Base-by-base conservation (phyloP, 495 filamentous ascomycete genomes). In the Penicillium desertorum region DNA sequence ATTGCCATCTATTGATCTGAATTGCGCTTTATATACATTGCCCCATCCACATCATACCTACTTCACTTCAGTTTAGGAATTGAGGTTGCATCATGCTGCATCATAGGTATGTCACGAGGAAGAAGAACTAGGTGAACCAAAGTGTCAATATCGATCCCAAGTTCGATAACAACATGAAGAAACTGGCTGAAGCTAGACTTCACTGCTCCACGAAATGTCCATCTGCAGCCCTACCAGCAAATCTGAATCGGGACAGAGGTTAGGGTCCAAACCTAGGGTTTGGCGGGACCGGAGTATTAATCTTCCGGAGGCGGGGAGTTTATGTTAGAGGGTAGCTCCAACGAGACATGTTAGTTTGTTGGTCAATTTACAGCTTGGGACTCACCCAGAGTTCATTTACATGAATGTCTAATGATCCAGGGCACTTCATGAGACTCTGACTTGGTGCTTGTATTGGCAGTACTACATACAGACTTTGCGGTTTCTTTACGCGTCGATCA, bases 21-120 rank as follows among this genome's bases (percentile, higher is more conserved):
- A 19, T 14, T 22, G 22, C 6, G 4, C 30, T 47, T 55, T 55
- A 55, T 55, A 55, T 55, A 55, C n/a, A 39, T 39, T 7, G 9
- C 43, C 8, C 23, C 49, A 39, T 17, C 22, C 30, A 41, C 19
- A 41, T 41, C 30, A 58, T 41, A 54, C 5, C 32, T 45, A 25
- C 37, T 51, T 45, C 36, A 39, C 36, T 39, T 39, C 36, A 39
- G 2, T 7, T 39, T n/a, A n/a, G 11, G 14, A 34, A 16, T 22
- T 20, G 44, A 22, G 19, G 62, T 70, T 71, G 62, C 69, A 71
- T 75, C 69, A 72, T 68, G 53, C 45, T 63, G 67, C 71, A 76
- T 76, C 73, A 77, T 77, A 65, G 57, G 27, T 66, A 74, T 74
- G 72, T 75, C 66, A 71, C 48, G 41, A n/a, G 54, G 32, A 42